Conservation (phyloP, 1,139 yeast genomes). For the Candida labiduridarum region DNA sequence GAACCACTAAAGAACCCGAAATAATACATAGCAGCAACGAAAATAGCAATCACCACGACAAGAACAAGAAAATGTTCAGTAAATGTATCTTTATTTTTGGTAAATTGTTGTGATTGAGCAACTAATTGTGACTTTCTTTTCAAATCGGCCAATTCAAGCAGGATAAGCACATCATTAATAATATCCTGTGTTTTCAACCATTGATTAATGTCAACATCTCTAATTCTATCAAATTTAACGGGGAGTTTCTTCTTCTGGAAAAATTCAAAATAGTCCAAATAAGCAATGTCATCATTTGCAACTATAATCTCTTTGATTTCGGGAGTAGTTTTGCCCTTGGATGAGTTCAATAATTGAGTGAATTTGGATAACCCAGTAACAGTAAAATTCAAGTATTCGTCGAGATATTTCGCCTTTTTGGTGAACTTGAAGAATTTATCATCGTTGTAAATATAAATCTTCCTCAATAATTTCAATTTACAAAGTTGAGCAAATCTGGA, state of each 20-base stretch:
- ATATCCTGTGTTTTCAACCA: neutral
- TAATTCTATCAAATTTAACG: constrained; percentile 3
- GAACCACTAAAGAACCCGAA: neutral
- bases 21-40: neutral
- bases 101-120: neutral
- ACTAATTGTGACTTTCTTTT: constrained; percentile 3
- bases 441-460: constrained; percentile 10
- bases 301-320: neutral
- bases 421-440: constrained; percentile 16
- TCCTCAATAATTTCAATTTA: neutral
- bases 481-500: constrained; percentile 3
- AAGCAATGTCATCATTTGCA: constrained; percentile 5
- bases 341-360: neutral
- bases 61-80: constrained; percentile 2
- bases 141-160: constrained; percentile 1
- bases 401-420: constrained; percentile 2
- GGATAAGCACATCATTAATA: neutral
- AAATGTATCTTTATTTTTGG: neutral
- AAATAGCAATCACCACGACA: neutral
- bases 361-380: constrained; percentile 1
- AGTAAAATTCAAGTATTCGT: neutral
- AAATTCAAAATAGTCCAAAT: constrained; percentile 2
- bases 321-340: neutral
- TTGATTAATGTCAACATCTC: neutral
- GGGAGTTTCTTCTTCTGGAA: neutral